phyloP scores from a whole-genome alignment of 1,284 basidiomycete species.

The Microstroma glucosiphilum region DNA sequence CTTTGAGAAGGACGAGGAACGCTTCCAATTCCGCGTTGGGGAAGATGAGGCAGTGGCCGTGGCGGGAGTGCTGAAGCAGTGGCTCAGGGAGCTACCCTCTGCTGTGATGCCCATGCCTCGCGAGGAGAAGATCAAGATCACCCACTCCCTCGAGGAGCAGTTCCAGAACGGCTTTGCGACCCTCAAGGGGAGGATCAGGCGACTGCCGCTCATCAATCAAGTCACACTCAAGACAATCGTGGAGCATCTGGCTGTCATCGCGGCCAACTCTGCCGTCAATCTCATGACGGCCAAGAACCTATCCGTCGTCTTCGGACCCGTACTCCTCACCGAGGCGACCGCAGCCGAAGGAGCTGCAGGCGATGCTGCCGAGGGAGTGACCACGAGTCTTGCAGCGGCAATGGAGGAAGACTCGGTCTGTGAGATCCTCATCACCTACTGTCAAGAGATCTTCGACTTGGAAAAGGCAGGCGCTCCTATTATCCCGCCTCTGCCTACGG shows the following conservation, averaged over 20 bases:
- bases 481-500: constrained; percentile 13
- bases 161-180: constrained; percentile 52
- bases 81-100: constrained; percentile 84
- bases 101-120: constrained; percentile 81
- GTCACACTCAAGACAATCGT: constrained; percentile 78
- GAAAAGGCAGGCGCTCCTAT: constrained; percentile 29
- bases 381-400: constrained; percentile 38
- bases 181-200: constrained; percentile 43
- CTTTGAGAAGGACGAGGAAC: constrained; percentile 81
- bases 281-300: constrained; percentile 80
- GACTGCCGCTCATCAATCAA: constrained; percentile 71
- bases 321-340: constrained; percentile 37
- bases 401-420: constrained; percentile 47
- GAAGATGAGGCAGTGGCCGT: constrained; percentile 82
- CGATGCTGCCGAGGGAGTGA: constrained; percentile 15
- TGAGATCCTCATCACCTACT: constrained; percentile 42
- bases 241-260: constrained; percentile 77
- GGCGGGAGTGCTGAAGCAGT: constrained; percentile 84
- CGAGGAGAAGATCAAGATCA: constrained; percentile 63
- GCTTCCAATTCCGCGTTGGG: constrained; percentile 68
- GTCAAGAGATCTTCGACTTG: constrained; percentile 38
- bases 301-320: constrained; percentile 47
- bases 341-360: background rate
- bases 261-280: constrained; percentile 65
- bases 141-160: constrained; percentile 58